Evolutionary conservation across 2,329 filamentous ascomycete genomes (phyloP), one percentile per base, ranked within the genome.

Genomic region (Zymoseptoria crescenta): DNA sequence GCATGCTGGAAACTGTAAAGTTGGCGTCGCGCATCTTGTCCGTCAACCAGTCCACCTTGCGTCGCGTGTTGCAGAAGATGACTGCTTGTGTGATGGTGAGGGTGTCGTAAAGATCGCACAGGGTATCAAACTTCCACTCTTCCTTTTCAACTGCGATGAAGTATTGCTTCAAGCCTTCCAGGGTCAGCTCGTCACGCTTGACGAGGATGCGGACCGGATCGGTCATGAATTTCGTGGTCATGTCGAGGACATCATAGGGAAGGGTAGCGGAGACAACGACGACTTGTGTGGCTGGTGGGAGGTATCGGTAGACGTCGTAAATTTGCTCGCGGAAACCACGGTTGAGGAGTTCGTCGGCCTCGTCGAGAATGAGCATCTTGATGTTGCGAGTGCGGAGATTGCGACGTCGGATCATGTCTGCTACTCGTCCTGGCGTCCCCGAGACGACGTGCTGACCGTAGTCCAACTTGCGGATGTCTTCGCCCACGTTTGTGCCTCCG

Each of bases 181-280:
- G 85, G 1, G 94, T 99, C 80, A 99, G 79, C 75, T 99, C 94
- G 76, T 97, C 94, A 87, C 92, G 92, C 85, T 97, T 96, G 74
- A 97, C 93, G 27, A 97, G 83, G 71, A 97, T 96, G 66, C 93
- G 88, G 52, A 96, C 93, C 0, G 93, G 93, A 70, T 97, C 93
- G 27, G 91, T 96, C 94, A 99, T 99, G 83, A 99, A 99, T 77
- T 97, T 97, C 67, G 93, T 97, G 30, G 94, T 99, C 89, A 99
- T 96, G 76, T 97, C 93, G 56, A 99, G 84, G 20, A 99, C 94
- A 72, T 99, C 94, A 80, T 97, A 95, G 52, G 94, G 94, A 35
- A 99, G 86, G 3, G 94, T 99, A 64, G 94, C 94, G 56, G 91
- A 96, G 67, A 99, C 91, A 28, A 99, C 91, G 2, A 97, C 94